A percentile compares a stretch with the other conserved stretches of the same genome.
Evolutionary conservation across 352 stramenopile species (phyloP).

Genomic region (Hyaloperonospora arabidopsidis): DNA sequence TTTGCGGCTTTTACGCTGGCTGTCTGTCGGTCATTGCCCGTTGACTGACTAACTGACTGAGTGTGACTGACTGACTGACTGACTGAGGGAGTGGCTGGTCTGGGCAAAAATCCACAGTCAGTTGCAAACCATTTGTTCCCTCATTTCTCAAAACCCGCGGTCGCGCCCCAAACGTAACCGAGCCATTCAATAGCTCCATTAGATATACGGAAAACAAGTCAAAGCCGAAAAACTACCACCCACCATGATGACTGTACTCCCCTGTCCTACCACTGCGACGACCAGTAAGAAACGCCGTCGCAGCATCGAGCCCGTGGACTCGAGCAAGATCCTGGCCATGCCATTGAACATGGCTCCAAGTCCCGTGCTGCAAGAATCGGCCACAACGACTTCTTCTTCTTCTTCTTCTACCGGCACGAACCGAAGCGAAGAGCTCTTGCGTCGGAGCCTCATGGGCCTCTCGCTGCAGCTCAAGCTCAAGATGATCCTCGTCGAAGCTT

Average conservation of each 20-base stretch:
- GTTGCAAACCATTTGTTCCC: too few species aligned
- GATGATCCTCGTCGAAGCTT: constrained; percentile 76
- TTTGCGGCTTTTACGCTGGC: too few species aligned
- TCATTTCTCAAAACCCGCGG: too few species aligned
- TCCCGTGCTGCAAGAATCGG: constrained; percentile 19
- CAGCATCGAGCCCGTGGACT: constrained; percentile 53
- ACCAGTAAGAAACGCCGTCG: constrained; percentile 58
- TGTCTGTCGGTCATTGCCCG: too few species aligned
- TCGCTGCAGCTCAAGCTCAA: constrained; percentile 81
- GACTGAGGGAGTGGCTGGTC: too few species aligned
- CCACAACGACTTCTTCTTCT: constrained; percentile 1
- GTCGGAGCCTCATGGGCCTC: constrained; percentile 66
- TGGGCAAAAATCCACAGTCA: too few species aligned
- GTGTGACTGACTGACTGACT: too few species aligned
- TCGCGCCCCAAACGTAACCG: too few species aligned
- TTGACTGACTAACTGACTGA: too few species aligned
- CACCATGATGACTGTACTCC: constrained; percentile 46
- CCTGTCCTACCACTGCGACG: constrained; percentile 15
- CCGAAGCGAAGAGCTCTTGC: constrained; percentile 32
- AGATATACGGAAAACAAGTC: too few species aligned
- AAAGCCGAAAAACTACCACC: too few species aligned
- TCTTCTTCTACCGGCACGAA: not conserved
- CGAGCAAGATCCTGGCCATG: constrained; percentile 48
- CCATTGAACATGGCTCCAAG: constrained; percentile 28
- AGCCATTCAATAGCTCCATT: too few species aligned